Evolutionary conservation across 1,284 basidiomycete genomes (phyloP).

Genomic region (Apiotrichum akiyoshidainum): DNA sequence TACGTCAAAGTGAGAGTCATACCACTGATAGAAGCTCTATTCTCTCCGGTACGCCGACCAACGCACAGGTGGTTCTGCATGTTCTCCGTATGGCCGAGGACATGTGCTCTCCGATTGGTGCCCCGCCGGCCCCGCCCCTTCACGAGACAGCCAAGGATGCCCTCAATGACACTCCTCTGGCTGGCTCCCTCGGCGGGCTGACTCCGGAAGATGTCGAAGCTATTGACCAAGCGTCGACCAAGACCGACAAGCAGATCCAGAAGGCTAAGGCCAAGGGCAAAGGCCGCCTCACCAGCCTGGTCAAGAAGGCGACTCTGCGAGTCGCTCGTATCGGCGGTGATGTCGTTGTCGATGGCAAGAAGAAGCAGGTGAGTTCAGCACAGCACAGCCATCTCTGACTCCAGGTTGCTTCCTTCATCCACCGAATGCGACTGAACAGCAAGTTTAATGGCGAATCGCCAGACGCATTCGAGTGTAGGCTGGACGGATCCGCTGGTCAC

Average conservation of each 20-base stretch:
- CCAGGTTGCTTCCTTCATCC: not conserved
- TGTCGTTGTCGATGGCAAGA: conserved; percentile 8
- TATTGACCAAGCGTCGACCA: not conserved
- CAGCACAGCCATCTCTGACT: not conserved
- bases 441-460: conserved; percentile 15
- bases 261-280: conserved; percentile 2
- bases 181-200: not conserved
- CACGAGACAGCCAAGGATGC: conserved; percentile 44
- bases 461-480: conserved; percentile 8
- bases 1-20: conserved; percentile 19
- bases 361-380: conserved; percentile 1
- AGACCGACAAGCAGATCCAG: not conserved
- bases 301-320: conserved; percentile 4
- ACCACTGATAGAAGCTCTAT: conserved; percentile 50
- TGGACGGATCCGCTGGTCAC: conserved; percentile 4
- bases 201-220: not conserved
- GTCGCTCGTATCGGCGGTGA: conserved; percentile 9
- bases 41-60: conserved; percentile 57
- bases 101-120: conserved; percentile 40
- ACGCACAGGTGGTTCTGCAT: conserved; percentile 59
- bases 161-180: not conserved
- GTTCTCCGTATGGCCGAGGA: conserved; percentile 56
- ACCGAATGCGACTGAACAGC: not conserved
- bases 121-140: conserved; percentile 54
- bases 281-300: not conserved